Evolutionary conservation across 495 filamentous ascomycete species (phyloP), one percentile per base, ranked within the genome.

Genomic region (Aspergillus egyptiacus): DNA sequence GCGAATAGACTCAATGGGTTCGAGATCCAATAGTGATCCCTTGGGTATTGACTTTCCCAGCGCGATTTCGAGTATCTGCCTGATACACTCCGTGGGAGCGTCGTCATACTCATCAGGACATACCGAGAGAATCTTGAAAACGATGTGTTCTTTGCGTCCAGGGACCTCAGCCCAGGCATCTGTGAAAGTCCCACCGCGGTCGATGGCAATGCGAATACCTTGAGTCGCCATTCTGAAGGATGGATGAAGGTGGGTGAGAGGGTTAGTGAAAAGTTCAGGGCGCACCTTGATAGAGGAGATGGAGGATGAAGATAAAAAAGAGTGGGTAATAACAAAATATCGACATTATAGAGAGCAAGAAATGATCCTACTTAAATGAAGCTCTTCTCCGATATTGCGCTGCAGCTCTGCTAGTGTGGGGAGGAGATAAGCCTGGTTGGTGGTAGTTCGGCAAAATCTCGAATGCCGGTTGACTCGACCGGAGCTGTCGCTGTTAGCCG

Each of bases 31-130:
- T 43, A 50, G 22, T 5, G 19, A 67, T 34, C 23, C 67, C 60
- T 27, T 56, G 31, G 32, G 66, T 75, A 58, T 91, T 86, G 59
- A 91, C 85, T 13, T 91, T 31, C 36, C 45, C 10, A 23, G 11
- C 9, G 25, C 48, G 17, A 44, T 48, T 39, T 56, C 54, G 64
- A 95, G 77, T 36, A 94, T 78, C 35, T 89, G 83, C 14, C 89
- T 78, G 61, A 95, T 95, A 27, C 86, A 88, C 63, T 91, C 86
- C 19, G 86, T 73, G 2, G 86, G 86, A 8, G 86, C 86, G 69
- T 91, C 86, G 22, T 74, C 67, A 53, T 91, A 91, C 65, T 90
- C 89, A 33, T 78, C 71, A 20, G 86, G 86, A 59, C 89, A 85
- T 48, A 86, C 84, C 6, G 84, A 88, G 10, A 91, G 77, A 1